These are phyloP conservation scores for Zanthoxylum bungeanum DNA, from an alignment of 345 rosid species.

Conservation along the genomic window DNA sequence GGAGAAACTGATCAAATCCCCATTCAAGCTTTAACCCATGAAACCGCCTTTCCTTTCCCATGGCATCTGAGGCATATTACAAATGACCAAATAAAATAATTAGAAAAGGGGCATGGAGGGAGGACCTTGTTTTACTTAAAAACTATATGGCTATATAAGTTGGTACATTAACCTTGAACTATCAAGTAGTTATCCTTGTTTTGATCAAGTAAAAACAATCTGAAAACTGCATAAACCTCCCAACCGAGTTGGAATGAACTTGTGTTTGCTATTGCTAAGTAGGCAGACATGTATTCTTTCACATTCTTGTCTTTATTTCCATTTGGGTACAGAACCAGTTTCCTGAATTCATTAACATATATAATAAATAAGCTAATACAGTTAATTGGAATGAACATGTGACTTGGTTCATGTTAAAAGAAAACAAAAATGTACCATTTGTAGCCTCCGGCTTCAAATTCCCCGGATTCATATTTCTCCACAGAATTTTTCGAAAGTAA, in stretches of 20 bases:
- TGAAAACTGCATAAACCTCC: slow-evolving; percentile 49
- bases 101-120: too few species aligned
- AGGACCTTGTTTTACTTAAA: too few species aligned
- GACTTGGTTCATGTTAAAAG: not conserved
- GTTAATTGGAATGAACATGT: not conserved
- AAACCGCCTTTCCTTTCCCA: slow-evolving; percentile 32
- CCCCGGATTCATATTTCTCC: slow-evolving; percentile 58
- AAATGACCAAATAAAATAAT: not conserved
- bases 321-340: slow-evolving; percentile 53
- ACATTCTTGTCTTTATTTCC: slow-evolving; percentile 63
- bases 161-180: slow-evolving; percentile 30
- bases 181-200: slow-evolving; percentile 27
- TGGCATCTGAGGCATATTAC: slow-evolving; percentile 26
- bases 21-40: slow-evolving; percentile 31
- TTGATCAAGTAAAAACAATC: slow-evolving; percentile 55
- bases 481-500: slow-evolving; percentile 35
- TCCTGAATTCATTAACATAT: slow-evolving; percentile 46
- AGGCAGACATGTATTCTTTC: slow-evolving; percentile 49
- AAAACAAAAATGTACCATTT: slow-evolving; percentile 49
- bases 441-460: slow-evolving; percentile 72
- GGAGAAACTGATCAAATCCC: slow-evolving; percentile 40
- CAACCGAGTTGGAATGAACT: slow-evolving; percentile 40
- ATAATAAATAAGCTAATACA: too few species aligned
- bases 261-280: slow-evolving; percentile 46
- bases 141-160: too few species aligned